phyloP scores from a whole-genome alignment of 2,329 filamentous ascomycete species.

The Sphaerulina populicola region DNA sequence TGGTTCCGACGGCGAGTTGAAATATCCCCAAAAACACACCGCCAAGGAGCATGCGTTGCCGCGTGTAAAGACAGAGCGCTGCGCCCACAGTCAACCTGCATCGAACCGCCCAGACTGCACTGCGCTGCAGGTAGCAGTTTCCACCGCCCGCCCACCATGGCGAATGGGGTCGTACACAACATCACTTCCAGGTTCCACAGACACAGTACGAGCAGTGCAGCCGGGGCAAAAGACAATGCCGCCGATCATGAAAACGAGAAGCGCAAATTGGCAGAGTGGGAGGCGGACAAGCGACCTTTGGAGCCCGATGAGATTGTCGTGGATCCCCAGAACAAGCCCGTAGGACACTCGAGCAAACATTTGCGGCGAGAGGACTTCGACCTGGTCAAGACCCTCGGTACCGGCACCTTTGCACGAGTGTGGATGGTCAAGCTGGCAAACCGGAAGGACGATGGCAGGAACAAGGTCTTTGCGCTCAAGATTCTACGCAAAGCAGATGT shows the following conservation, averaged over 20 bases:
- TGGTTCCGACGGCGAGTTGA: constrained; percentile 3
- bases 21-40: background rate
- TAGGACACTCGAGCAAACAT: constrained; percentile 42
- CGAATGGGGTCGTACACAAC: constrained; percentile 30
- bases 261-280: constrained; percentile 40
- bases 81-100: background rate
- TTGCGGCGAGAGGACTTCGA: constrained; percentile 55
- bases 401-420: constrained; percentile 70
- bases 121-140: background rate
- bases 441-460: constrained; percentile 29
- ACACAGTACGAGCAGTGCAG: constrained; percentile 25
- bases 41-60: constrained; percentile 8
- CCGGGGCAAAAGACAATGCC: constrained; percentile 14
- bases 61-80: background rate
- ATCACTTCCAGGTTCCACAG: constrained; percentile 33
- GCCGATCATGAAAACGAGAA: constrained; percentile 42
- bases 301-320: constrained; percentile 38
- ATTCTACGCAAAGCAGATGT: constrained; percentile 62
- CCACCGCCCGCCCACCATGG: constrained; percentile 19
- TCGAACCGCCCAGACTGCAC: background rate
- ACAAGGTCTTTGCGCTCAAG: constrained; percentile 72
- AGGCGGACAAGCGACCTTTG: constrained; percentile 38
- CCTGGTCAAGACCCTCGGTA: constrained; percentile 66
- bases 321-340: constrained; percentile 39
- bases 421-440: constrained; percentile 63